Conservation (phyloP, 306 rosid genomes). For the Fragaria vesca region DNA sequence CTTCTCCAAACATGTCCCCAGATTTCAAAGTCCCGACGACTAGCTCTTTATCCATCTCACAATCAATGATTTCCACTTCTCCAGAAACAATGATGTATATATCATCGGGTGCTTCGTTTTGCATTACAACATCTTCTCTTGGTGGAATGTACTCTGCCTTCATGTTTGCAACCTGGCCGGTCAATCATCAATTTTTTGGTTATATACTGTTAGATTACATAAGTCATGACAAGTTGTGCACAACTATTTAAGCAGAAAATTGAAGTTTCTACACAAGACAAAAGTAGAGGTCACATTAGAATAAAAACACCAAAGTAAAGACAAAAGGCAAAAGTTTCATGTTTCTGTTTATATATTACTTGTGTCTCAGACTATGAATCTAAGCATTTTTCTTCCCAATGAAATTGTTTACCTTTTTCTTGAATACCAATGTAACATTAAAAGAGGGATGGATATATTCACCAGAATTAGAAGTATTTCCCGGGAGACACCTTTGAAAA, state of each 20-base stretch:
- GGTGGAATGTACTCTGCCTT: slow-evolving; percentile 93
- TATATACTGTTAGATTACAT: not conserved
- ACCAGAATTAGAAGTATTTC: slow-evolving; percentile 63
- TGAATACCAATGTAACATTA: no score
- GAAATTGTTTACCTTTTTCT: not conserved
- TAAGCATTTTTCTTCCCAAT: not conserved
- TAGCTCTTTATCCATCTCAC: slow-evolving; percentile 50
- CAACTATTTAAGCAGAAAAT: not conserved
- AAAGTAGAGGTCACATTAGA: not conserved
- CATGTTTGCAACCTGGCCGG: slow-evolving; percentile 80
- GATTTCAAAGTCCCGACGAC: slow-evolving; percentile 55
- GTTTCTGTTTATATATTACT: no score
- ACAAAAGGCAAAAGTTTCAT: no score
- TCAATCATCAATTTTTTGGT: not conserved
- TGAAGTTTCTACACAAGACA: not conserved
- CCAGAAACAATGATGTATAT: slow-evolving; percentile 88
- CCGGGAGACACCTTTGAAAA: slow-evolving; percentile 68
- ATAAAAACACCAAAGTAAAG: no score
- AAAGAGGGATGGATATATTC: not conserved
- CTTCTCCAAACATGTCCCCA: slow-evolving; percentile 82
- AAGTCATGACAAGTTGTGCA: not conserved
- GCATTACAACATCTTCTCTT: slow-evolving; percentile 81
- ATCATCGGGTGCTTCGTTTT: slow-evolving; percentile 74
- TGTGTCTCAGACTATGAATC: not conserved
- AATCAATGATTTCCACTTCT: slow-evolving; percentile 69